Conservation (phyloP, 2,329 filamentous ascomycete species). For the Sporothrix pallida region DNA sequence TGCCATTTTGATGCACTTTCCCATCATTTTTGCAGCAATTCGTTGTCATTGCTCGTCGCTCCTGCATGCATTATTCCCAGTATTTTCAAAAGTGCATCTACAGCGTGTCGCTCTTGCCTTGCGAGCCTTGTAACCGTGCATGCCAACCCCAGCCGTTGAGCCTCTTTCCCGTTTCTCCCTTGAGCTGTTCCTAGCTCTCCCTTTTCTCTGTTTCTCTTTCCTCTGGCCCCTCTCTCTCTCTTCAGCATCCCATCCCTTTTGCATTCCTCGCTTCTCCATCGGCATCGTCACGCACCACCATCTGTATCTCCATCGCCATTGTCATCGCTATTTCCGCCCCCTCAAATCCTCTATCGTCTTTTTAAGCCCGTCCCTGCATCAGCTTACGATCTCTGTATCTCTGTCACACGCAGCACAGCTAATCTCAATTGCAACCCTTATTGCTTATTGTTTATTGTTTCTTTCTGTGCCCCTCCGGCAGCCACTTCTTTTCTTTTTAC, state of each 20-base stretch:
- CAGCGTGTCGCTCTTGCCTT: constrained; percentile 22
- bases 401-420: neutral
- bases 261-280: constrained; percentile 16
- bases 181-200: neutral
- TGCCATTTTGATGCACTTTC: neutral
- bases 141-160: constrained; percentile 20
- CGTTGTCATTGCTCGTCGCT: neutral
- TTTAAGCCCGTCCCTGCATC: neutral
- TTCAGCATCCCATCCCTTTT: constrained; percentile 20
- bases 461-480: neutral
- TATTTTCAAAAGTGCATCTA: constrained; percentile 4
- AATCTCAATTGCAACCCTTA: neutral
- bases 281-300: neutral
- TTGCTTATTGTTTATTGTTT: too few relatives aligned
- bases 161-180: constrained; percentile 19
- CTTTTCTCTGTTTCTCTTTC: neutral
- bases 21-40: neutral
- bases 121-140: neutral
- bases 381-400: neutral
- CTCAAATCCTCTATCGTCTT: neutral
- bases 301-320: constrained; percentile 2
- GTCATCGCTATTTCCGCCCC: too few relatives aligned
- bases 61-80: neutral
- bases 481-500: neutral
- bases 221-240: neutral